Evolutionary conservation across 495 filamentous ascomycete genomes (phyloP).

Genomic region (Staphylotrichum longicolle): DNA sequence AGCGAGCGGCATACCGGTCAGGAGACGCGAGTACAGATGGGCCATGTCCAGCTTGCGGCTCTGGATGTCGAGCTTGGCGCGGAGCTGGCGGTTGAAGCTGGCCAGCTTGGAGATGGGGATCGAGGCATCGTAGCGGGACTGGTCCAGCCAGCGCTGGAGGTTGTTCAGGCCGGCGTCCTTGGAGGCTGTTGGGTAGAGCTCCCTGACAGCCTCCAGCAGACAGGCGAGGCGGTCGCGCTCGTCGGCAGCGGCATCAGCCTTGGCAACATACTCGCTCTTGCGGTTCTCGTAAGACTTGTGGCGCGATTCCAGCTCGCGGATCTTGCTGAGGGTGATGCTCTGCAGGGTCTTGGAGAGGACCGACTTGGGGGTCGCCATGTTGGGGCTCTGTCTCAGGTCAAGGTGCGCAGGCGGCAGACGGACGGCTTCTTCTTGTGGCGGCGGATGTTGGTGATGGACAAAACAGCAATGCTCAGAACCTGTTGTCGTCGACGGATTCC

Average conservation of each 20-base stretch:
- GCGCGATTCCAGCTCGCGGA: slow-evolving; percentile 60
- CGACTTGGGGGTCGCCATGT: slow-evolving; percentile 37
- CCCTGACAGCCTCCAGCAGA: slow-evolving; percentile 44
- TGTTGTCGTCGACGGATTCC: background rate
- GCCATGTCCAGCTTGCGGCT: slow-evolving; percentile 59
- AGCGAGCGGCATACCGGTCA: slow-evolving; percentile 38
- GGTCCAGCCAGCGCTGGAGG: slow-evolving; percentile 38
- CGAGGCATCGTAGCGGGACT: slow-evolving; percentile 40
- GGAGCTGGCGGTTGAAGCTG: slow-evolving; percentile 43
- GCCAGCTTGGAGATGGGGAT: slow-evolving; percentile 37
- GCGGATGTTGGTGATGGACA: too few relatives aligned
- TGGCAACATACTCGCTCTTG: slow-evolving; percentile 38
- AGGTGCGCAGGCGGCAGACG: background rate
- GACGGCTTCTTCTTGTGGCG: too few relatives aligned
- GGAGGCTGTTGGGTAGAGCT: slow-evolving; percentile 32
- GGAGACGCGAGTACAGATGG: slow-evolving; percentile 58
- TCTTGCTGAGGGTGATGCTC: slow-evolving; percentile 64
- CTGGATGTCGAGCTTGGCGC: slow-evolving; percentile 43
- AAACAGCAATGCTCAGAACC: too few relatives aligned
- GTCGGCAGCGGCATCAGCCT: slow-evolving; percentile 32
- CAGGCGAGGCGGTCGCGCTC: slow-evolving; percentile 36
- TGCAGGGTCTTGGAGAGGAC: slow-evolving; percentile 59
- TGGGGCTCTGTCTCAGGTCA: background rate
- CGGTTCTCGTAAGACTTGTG: slow-evolving; percentile 51
- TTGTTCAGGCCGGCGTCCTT: slow-evolving; percentile 31